These are phyloP conservation scores for Curvularia hawaiiensis DNA, from an alignment of 2,329 filamentous ascomycete genomes.

Conservation along the genomic window DNA sequence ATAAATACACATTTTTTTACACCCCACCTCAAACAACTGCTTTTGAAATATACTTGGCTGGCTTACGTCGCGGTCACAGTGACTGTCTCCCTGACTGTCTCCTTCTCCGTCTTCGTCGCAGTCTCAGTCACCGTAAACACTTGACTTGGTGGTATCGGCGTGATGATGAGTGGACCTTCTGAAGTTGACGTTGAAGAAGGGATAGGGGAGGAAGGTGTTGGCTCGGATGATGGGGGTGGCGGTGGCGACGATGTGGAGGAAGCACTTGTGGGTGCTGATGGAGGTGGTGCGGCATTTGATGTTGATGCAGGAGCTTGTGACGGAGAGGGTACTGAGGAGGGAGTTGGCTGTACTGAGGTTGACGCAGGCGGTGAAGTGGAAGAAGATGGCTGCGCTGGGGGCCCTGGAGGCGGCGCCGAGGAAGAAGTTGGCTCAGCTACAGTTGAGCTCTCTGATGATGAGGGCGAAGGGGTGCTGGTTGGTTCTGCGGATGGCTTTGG, in stretches of 20 bases:
- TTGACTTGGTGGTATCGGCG: slow-evolving; percentile 39
- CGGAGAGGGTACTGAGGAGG: neutral
- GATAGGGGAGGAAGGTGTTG: slow-evolving; percentile 1
- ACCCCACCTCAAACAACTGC: too few relatives aligned
- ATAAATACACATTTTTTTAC: neutral
- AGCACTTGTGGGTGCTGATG: slow-evolving; percentile 3
- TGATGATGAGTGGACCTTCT: slow-evolving; percentile 38
- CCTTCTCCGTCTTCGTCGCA: slow-evolving; percentile 38
- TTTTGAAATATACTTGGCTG: neutral
- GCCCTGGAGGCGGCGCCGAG: neutral
- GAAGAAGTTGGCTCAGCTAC: neutral
- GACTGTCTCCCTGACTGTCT: slow-evolving; percentile 36
- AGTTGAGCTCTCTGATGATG: slow-evolving; percentile 4
- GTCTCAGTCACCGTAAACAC: slow-evolving; percentile 44
- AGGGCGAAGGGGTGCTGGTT: neutral
- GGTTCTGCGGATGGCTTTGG: slow-evolving; percentile 1
- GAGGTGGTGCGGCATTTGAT: neutral
- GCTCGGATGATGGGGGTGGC: slow-evolving; percentile 4
- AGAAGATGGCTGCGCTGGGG: neutral
- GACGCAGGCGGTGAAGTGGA: neutral
- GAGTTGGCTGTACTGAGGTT: neutral
- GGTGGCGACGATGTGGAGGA: slow-evolving; percentile 7
- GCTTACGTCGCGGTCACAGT: slow-evolving; percentile 27
- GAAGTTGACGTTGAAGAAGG: slow-evolving; percentile 21
- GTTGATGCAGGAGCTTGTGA: slow-evolving; percentile 3